Evolutionary conservation across 1,284 basidiomycete species (phyloP).

Genomic region (Phylloboletellus chloephorus): DNA sequence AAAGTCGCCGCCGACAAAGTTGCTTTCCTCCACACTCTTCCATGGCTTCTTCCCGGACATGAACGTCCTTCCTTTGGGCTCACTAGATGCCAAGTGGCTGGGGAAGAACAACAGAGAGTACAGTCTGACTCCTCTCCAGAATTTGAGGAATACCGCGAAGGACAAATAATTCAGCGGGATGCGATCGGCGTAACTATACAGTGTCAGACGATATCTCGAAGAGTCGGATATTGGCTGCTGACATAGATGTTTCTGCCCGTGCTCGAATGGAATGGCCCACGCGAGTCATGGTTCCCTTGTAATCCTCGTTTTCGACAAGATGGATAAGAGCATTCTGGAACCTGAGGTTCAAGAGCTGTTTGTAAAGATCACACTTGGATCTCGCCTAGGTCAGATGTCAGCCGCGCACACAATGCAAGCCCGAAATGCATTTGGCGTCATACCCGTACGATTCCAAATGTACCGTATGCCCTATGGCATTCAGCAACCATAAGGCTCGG

Average conservation of each 20-base stretch:
- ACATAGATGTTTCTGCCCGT: conserved; percentile 51
- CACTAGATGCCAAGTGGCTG: conserved; percentile 2
- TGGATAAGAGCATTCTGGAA: conserved; percentile 64
- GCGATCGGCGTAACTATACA: conserved; percentile 25
- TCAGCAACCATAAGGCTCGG: conserved; percentile 76
- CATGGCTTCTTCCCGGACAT: conserved; percentile 32
- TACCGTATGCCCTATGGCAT: conserved; percentile 68
- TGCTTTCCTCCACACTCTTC: conserved; percentile 47
- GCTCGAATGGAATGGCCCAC: conserved; percentile 63
- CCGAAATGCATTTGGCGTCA: conserved; percentile 17
- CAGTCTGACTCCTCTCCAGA: conserved; percentile 40
- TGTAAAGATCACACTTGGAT: conserved; percentile 77
- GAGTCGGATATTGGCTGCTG: conserved; percentile 18
- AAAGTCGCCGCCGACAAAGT: conserved; percentile 51
- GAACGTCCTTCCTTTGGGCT: conserved; percentile 7
- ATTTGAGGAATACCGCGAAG: conserved; percentile 28
- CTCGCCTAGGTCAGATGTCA: conserved; percentile 49
- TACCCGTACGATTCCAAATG: conserved; percentile 73
- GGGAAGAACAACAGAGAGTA: conserved; percentile 34
- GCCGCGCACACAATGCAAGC: neutral
- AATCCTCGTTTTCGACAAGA: conserved; percentile 74
- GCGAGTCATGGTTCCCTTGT: conserved; percentile 57
- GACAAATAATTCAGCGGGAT: conserved; percentile 29
- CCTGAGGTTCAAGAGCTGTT: conserved; percentile 66
- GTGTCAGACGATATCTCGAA: conserved; percentile 11